phyloP scores from a whole-genome alignment of 352 stramenopile genomes.

The Globisporangium viniferum region DNA sequence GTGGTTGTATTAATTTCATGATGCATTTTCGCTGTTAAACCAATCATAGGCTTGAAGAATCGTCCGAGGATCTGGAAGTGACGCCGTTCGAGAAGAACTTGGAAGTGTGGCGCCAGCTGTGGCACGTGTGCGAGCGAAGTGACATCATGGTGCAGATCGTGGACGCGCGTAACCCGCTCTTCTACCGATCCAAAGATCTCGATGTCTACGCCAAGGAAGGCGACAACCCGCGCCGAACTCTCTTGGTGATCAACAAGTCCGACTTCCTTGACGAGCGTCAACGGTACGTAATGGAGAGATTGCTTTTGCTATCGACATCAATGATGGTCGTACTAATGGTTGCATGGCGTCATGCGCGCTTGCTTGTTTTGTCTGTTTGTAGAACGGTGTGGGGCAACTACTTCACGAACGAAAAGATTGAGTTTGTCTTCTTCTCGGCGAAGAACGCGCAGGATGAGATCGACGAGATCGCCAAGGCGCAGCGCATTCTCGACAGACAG shows the following conservation, averaged over 20 bases:
- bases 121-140: conserved; percentile 97
- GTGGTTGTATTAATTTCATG: background rate
- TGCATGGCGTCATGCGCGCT: background rate
- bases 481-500: conserved; percentile 30
- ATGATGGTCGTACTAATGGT: background rate
- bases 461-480: conserved; percentile 71
- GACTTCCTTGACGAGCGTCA: conserved; percentile 96
- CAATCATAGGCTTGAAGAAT: conserved; percentile 61
- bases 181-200: conserved; percentile 97
- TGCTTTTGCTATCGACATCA: background rate
- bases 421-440: conserved; percentile 98
- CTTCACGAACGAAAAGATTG: conserved; percentile 89
- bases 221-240: conserved; percentile 80
- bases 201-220: conserved; percentile 94
- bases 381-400: conserved; percentile 93
- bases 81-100: conserved; percentile 99
- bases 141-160: conserved; percentile 98
- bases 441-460: conserved; percentile 92
- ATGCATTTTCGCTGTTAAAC: background rate
- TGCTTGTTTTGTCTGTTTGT: background rate
- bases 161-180: conserved; percentile 97
- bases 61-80: conserved; percentile 84
- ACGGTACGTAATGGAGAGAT: conserved; percentile 41
- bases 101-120: conserved; percentile 99
- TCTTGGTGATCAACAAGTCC: conserved; percentile 99